Conservation (phyloP, 2,329 filamentous ascomycete species). For the Botrytis galanthina region DNA sequence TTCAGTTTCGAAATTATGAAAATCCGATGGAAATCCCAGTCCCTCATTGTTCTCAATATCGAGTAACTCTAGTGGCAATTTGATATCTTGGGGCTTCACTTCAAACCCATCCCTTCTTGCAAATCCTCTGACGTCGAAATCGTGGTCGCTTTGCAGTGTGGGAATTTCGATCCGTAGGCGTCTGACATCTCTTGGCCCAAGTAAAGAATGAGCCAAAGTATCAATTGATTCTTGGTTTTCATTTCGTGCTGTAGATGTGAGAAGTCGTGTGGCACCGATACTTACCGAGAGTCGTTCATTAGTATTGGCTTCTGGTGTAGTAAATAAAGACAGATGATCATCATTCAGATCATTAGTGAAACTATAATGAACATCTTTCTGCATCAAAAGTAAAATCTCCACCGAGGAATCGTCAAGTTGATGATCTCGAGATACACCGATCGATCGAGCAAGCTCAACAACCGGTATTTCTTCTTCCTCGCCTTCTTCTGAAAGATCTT, state of each 20-base stretch:
- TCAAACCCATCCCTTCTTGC: conserved; percentile 33
- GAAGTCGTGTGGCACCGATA: conserved; percentile 30
- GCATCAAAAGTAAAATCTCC: conserved; percentile 25
- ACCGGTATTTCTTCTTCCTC: conserved; percentile 28
- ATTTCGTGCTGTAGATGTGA: conserved; percentile 26
- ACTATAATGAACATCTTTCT: neutral
- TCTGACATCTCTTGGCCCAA: conserved; percentile 18
- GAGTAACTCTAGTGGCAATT: conserved; percentile 35
- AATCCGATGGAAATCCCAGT: conserved; percentile 27
- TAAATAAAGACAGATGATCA: conserved; percentile 28
- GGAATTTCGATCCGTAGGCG: conserved; percentile 33
- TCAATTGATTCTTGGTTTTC: conserved; percentile 24
- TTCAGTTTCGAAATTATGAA: conserved; percentile 25
- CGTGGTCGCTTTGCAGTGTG: conserved; percentile 33
- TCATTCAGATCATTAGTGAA: neutral
- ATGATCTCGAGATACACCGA: conserved; percentile 33
- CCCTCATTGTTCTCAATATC: conserved; percentile 34
- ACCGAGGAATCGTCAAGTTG: conserved; percentile 23
- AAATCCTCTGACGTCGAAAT: conserved; percentile 34
- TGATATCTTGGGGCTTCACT: conserved; percentile 31
- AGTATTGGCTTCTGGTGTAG: conserved; percentile 23
- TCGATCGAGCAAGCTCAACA: conserved; percentile 35
- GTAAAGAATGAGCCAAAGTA: conserved; percentile 15
- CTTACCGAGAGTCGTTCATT: conserved; percentile 33
- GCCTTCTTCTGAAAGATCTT: neutral